Evolutionary conservation across 116 monocot species (phyloP).

Genomic region (Cymodocea nodosa): DNA sequence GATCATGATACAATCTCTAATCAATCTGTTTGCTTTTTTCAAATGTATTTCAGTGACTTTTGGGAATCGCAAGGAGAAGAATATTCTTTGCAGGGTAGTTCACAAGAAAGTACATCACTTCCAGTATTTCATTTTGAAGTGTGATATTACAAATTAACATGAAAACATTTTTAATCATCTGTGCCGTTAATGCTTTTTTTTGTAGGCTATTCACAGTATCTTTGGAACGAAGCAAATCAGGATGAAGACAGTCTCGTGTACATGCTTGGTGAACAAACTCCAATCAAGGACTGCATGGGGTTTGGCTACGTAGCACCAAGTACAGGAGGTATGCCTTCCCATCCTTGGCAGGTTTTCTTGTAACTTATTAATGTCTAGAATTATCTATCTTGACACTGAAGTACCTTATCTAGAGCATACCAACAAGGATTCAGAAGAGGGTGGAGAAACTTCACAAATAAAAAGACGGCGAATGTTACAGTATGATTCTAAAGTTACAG

Average conservation of each 20-base stretch:
- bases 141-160: neutral
- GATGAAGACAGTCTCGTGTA: slow-evolving; percentile 39
- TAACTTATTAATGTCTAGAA: neutral
- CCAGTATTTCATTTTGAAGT: neutral
- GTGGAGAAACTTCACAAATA: slow-evolving; percentile 31
- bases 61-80: slow-evolving; percentile 67
- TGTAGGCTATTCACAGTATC: slow-evolving; percentile 31
- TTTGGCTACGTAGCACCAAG: slow-evolving; percentile 14
- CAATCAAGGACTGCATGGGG: slow-evolving; percentile 60
- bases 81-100: slow-evolving; percentile 26
- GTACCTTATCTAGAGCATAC: slow-evolving; percentile 27
- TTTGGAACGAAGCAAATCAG: slow-evolving; percentile 53
- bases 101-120: slow-evolving; percentile 26
- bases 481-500: slow-evolving; percentile 40
- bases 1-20: neutral
- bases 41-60: slow-evolving; percentile 21
- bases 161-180: neutral
- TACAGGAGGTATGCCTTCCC: slow-evolving; percentile 22
- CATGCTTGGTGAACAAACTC: slow-evolving; percentile 73
- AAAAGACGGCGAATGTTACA: slow-evolving; percentile 89
- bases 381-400: neutral
- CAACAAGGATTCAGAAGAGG: slow-evolving; percentile 34
- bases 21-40: neutral
- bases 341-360: neutral
- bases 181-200: neutral